Conservation (phyloP, 2,329 filamentous ascomycete species). For the Chaetomiaceae sp. region DNA sequence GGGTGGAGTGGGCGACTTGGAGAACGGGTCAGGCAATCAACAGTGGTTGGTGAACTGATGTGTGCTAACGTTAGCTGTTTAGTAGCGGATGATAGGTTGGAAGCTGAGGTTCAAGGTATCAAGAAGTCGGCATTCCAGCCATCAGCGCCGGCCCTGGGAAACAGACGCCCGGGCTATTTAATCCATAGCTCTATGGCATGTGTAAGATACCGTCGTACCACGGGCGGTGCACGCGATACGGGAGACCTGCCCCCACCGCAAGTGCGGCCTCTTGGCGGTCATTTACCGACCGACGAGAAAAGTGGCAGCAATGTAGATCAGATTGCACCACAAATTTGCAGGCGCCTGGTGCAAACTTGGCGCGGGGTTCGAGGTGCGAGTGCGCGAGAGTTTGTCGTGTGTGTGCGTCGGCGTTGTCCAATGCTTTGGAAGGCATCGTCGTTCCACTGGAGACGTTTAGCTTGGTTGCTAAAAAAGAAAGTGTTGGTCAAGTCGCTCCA, state of each 20-base stretch:
- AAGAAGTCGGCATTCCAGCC: too few relatives aligned
- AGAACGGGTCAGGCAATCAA: neutral
- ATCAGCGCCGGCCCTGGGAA: too few relatives aligned
- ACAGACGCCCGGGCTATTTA: too few relatives aligned
- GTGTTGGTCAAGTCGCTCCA: too few relatives aligned
- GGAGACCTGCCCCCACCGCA: too few relatives aligned
- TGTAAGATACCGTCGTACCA: neutral
- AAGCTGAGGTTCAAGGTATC: neutral
- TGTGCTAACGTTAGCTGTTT: too few relatives aligned
- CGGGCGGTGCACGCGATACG: neutral
- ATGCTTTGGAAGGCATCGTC: too few relatives aligned
- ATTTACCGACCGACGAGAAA: conserved; percentile 11
- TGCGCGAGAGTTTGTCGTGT: neutral
- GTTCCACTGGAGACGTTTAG: too few relatives aligned
- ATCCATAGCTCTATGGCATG: neutral
- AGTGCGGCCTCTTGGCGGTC: conserved; percentile 12
- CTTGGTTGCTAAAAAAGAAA: too few relatives aligned
- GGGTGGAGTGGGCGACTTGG: neutral
- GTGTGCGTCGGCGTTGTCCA: neutral
- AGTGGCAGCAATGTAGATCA: conserved; percentile 21
- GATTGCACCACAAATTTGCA: conserved; percentile 10
- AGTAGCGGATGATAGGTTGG: too few relatives aligned
- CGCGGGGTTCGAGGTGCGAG: neutral
- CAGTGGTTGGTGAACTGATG: too few relatives aligned
- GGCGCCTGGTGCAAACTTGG: neutral